Percentiles rank a stretch among this genome's conserved stretches.
Evolutionary conservation across 306 rosid species (phyloP).

Genomic region (Alnus rubra): DNA sequence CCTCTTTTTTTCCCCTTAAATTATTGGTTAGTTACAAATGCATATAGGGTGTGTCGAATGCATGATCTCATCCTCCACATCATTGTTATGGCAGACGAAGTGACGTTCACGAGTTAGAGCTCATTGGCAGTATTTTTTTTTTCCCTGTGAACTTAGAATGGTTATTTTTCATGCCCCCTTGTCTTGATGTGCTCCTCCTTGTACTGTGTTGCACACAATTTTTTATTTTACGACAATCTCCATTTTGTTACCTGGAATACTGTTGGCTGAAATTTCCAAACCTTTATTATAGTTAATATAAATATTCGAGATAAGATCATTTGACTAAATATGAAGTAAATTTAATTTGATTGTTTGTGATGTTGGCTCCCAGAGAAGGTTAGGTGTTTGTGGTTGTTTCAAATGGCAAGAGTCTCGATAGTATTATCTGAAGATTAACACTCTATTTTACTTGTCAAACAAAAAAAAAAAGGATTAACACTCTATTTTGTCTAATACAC

Average conservation of each 20-base stretch:
- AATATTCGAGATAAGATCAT: neutral
- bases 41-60: neutral
- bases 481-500: neutral
- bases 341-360: neutral
- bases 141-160: neutral
- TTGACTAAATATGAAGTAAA: neutral
- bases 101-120: neutral
- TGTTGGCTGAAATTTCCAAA: neutral
- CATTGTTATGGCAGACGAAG: neutral
- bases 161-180: neutral
- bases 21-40: neutral
- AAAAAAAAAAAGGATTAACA: too few relatives aligned
- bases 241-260: neutral
- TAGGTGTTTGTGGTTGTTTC: neutral
- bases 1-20: constrained; percentile 6
- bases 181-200: neutral
- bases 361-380: neutral
- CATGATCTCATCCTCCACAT: neutral
- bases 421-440: neutral
- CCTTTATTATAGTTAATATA: neutral
- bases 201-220: neutral
- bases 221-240: neutral
- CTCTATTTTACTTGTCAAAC: neutral
- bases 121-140: neutral
- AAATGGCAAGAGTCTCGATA: neutral